Evolutionary conservation across 1,284 basidiomycete species (phyloP).

Genomic region (Cryptococcus amylolentus): DNA sequence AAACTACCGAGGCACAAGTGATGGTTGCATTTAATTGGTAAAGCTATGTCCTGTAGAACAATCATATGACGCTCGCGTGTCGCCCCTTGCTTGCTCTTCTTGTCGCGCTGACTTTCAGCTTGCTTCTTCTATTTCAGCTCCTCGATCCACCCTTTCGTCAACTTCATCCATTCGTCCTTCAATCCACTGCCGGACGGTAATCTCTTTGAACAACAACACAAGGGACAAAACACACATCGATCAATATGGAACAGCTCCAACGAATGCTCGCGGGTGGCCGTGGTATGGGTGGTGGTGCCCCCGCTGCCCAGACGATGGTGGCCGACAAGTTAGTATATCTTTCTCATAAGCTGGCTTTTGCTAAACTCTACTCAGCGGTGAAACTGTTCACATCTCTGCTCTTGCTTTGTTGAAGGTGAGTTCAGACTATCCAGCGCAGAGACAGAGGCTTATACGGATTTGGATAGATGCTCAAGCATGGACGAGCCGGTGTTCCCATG

Average conservation of each 20-base stretch:
- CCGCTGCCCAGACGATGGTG: slow-evolving; percentile 39
- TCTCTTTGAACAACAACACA: neutral
- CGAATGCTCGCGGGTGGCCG: slow-evolving; percentile 13
- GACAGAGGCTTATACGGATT: neutral
- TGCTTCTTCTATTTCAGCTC: neutral
- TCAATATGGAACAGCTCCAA: slow-evolving; percentile 10
- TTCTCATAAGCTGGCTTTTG: neutral
- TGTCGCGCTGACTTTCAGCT: neutral
- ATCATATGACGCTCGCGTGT: slow-evolving; percentile 1
- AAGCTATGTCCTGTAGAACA: no score
- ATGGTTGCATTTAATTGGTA: neutral
- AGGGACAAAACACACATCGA: neutral
- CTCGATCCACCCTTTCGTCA: neutral
- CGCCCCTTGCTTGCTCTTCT: neutral
- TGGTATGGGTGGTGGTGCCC: slow-evolving; percentile 13
- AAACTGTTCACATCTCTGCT: slow-evolving; percentile 94
- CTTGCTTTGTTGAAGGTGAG: slow-evolving; percentile 84
- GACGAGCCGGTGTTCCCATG: slow-evolving; percentile 97
- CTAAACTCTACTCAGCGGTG: slow-evolving; percentile 60
- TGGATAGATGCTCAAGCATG: slow-evolving; percentile 95
- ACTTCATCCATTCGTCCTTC: neutral
- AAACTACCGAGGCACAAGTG: slow-evolving; percentile 14
- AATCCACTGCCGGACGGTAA: neutral
- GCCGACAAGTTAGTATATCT: slow-evolving; percentile 48
- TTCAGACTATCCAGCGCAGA: neutral